These are phyloP conservation scores for Wallacemonas sp. DNA, from an alignment of 208 protist species.

Conservation along the genomic window DNA sequence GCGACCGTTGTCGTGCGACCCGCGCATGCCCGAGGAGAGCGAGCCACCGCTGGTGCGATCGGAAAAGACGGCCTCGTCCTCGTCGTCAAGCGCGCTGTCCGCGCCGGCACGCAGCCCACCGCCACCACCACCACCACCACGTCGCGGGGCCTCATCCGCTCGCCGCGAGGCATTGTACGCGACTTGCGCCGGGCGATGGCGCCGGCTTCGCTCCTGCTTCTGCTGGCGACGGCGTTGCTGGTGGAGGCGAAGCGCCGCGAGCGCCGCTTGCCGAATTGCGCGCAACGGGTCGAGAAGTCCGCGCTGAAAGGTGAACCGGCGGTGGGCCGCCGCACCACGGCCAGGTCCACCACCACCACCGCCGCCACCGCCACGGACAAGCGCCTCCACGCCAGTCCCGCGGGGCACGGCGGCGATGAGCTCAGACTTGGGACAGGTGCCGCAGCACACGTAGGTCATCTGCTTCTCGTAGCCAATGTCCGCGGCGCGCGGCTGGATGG, in stretches of 20 bases:
- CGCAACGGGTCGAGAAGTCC: conserved; percentile 13
- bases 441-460: conserved; percentile 85
- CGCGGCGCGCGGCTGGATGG: conserved; percentile 59
- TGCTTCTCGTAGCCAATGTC: conserved; percentile 82
- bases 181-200: too few species aligned
- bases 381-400: conserved; percentile 24
- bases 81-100: neutral
- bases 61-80: neutral
- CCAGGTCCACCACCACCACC: neutral
- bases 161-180: too few species aligned
- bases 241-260: conserved; percentile 5
- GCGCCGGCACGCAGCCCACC: neutral
- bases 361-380: neutral
- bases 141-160: neutral
- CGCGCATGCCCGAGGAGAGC: neutral
- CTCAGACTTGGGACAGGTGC: conserved; percentile 60
- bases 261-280: conserved; percentile 13
- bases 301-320: neutral
- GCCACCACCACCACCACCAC: neutral
- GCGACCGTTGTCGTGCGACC: neutral
- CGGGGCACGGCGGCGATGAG: conserved; percentile 31
- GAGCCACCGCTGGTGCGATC: conserved; percentile 9
- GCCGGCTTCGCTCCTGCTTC: conserved; percentile 11
- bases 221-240: conserved; percentile 11
- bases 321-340: neutral